phyloP scores from a whole-genome alignment of 352 stramenopile species.

The Phytophthora macrochlamydospora region DNA sequence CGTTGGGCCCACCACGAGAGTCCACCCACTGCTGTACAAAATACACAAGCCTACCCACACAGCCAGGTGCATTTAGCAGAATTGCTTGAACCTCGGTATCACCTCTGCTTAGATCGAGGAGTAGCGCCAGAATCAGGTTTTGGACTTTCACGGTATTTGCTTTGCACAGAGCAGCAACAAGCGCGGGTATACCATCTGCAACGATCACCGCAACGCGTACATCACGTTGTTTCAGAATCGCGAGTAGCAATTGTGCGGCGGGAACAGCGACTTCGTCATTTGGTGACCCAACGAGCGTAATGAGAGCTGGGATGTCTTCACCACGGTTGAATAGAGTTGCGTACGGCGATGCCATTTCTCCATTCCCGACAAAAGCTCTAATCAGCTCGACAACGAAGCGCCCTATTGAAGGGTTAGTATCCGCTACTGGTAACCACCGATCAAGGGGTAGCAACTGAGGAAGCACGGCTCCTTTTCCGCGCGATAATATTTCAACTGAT shows the following conservation, averaged over 20 bases:
- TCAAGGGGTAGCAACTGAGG: constrained; percentile 59
- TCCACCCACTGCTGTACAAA: constrained; percentile 49
- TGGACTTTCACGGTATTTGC: constrained; percentile 42
- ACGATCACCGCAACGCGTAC: constrained; percentile 72
- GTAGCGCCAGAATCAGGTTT: constrained; percentile 49
- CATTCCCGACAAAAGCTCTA: constrained; percentile 44
- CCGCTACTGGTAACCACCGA: constrained; percentile 49
- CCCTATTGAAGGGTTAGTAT: constrained; percentile 37
- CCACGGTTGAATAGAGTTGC: constrained; percentile 58
- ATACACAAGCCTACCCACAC: constrained; percentile 47
- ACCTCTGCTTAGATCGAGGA: constrained; percentile 51
- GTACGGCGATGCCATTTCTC: constrained; percentile 22
- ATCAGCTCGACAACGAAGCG: constrained; percentile 63
- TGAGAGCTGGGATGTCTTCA: constrained; percentile 52
- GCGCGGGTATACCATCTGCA: constrained; percentile 66
- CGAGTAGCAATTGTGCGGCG: constrained; percentile 52
- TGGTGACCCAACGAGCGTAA: constrained; percentile 40
- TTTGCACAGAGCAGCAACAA: constrained; percentile 52
- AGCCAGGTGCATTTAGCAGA: constrained; percentile 49
- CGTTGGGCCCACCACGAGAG: not conserved
- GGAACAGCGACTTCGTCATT: constrained; percentile 48
- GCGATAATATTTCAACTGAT: constrained; percentile 20
- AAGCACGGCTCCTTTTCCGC: constrained; percentile 43
- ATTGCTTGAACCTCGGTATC: constrained; percentile 72
- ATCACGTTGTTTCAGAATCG: constrained; percentile 45